Percentiles rank a stretch among this genome's conserved stretches.
phyloP scores from a whole-genome alignment of 83 land plant genomes.

The Larix sibirica region DNA sequence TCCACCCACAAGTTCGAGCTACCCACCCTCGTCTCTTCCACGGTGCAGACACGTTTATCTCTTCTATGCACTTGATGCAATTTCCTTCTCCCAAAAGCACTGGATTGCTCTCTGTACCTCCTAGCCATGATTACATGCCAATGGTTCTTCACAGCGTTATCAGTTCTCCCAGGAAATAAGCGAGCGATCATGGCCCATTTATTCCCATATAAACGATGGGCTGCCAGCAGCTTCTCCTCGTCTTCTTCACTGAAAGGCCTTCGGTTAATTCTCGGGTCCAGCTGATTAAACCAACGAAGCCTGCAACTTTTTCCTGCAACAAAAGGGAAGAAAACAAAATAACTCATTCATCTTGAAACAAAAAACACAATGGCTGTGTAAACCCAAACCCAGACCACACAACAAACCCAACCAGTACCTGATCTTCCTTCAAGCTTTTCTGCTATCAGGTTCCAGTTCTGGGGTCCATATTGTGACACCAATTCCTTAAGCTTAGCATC shows the following conservation, averaged over 20 bases:
- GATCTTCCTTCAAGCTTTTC: conserved; percentile 78
- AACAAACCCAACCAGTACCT: conserved; percentile 29
- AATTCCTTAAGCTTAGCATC: conserved; percentile 72
- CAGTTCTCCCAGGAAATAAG: conserved; percentile 47
- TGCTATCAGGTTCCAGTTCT: conserved; percentile 78
- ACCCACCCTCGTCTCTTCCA: neutral
- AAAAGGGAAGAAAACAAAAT: neutral
- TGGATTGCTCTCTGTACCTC: conserved; percentile 43
- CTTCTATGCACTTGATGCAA: conserved; percentile 2
- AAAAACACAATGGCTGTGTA: no score
- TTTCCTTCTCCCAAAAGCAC: conserved; percentile 30
- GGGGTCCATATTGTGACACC: conserved; percentile 64
- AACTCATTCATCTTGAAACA: no score
- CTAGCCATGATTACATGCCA: conserved; percentile 57
- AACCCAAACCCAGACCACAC: neutral
- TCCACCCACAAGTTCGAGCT: neutral
- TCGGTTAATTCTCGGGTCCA: conserved; percentile 48
- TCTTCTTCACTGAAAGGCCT: conserved; percentile 45
- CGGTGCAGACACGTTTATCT: neutral
- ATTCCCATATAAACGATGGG: conserved; percentile 45
- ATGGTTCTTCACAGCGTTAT: conserved; percentile 53
- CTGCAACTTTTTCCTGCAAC: conserved; percentile 46
- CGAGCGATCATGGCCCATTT: conserved; percentile 53
- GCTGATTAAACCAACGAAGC: conserved; percentile 49
- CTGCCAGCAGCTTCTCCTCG: conserved; percentile 42